A percentile compares a stretch with the other conserved stretches of the same genome.
These are phyloP conservation scores for Aureobasidium subglaciale DNA, from an alignment of 2,329 filamentous ascomycete genomes.

Conservation along the genomic window DNA sequence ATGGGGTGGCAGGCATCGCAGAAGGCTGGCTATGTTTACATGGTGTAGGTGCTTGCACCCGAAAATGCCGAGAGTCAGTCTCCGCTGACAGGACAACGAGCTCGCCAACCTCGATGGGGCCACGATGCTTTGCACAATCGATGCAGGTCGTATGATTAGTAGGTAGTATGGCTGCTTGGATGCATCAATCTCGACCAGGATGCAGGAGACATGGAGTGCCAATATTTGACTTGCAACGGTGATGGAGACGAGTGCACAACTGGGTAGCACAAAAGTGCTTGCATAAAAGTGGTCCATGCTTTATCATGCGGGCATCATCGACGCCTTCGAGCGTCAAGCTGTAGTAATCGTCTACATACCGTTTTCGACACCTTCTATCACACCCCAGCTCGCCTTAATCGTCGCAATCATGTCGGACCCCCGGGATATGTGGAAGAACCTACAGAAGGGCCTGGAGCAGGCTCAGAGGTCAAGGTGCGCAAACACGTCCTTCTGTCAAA, in stretches of 20 bases:
- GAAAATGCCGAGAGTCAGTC: not conserved
- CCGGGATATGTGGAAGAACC: slow-evolving; percentile 58
- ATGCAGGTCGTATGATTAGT: not conserved
- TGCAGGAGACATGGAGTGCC: not conserved
- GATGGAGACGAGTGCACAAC: not conserved
- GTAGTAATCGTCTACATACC: not conserved
- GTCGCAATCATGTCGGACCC: slow-evolving; percentile 42
- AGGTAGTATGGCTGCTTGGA: not conserved
- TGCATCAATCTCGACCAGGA: not conserved
- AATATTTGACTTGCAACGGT: slow-evolving; percentile 2
- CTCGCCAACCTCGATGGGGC: not conserved
- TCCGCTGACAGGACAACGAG: slow-evolving; percentile 6
- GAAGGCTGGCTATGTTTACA: slow-evolving; percentile 11
- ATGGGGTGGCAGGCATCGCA: not conserved
- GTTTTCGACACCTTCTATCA: not conserved
- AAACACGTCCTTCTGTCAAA: slow-evolving; percentile 6
- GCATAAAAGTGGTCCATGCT: not conserved
- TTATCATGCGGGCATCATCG: slow-evolving; percentile 4
- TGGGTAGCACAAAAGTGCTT: not conserved
- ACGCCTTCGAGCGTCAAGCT: slow-evolving; percentile 9
- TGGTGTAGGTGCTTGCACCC: not conserved
- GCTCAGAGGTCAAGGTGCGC: slow-evolving; percentile 38
- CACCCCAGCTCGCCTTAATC: slow-evolving; percentile 2
- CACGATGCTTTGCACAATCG: not conserved
- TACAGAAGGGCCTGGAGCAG: slow-evolving; percentile 53